Conservation (phyloP, 2,329 filamentous ascomycete species). For the Fusarium siculi region DNA sequence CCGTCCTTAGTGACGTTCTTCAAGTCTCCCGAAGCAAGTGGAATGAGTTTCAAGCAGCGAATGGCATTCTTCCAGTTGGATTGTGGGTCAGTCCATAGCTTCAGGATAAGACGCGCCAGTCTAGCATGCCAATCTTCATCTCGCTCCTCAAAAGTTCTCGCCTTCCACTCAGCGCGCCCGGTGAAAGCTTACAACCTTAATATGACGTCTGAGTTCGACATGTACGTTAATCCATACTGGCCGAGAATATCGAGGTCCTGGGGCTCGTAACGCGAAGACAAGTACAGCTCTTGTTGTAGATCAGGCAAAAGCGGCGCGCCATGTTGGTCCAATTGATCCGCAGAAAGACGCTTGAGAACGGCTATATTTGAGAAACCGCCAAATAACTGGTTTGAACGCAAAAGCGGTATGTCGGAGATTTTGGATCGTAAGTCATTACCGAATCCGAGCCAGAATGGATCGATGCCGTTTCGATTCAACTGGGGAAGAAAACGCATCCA, state of each 20-base stretch:
- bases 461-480: neutral
- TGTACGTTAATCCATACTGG: neutral
- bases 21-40: rapidly evolving
- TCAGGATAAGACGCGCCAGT: neutral
- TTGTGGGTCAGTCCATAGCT: rapidly evolving
- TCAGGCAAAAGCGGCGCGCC: neutral
- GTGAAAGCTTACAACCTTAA: neutral
- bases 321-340: neutral
- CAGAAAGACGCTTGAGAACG: neutral
- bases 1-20: neutral
- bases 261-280: rapidly evolving
- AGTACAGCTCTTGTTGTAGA: neutral
- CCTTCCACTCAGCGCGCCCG: neutral
- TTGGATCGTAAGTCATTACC: rapidly evolving
- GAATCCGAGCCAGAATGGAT: neutral
- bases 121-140: neutral
- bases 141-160: neutral
- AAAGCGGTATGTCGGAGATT: neutral
- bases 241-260: neutral
- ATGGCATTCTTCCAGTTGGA: neutral
- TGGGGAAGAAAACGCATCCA: neutral
- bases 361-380: neutral
- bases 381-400: neutral
- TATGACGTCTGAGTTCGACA: neutral
- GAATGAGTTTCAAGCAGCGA: neutral